Evolutionary conservation across 2,329 filamentous ascomycete genomes (phyloP).

Genomic region (Penicillium thymicola): DNA sequence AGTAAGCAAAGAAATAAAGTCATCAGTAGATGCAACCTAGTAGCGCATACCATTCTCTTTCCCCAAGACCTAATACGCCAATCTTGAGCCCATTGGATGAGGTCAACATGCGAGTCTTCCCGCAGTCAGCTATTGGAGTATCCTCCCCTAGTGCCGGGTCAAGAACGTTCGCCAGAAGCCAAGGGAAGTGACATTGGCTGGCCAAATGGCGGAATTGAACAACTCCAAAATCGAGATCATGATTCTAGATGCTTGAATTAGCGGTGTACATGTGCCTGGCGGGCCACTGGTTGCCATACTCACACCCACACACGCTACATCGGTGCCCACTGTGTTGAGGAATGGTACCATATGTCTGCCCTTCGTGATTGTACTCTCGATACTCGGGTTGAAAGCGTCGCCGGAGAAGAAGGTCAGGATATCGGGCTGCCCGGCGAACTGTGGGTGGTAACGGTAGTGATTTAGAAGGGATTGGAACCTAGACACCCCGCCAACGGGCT

Average conservation of each 20-base stretch:
- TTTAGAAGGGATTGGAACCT: conserved; percentile 77
- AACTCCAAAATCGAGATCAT: conserved; percentile 90
- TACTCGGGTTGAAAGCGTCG: conserved; percentile 86
- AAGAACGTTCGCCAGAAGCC: conserved; percentile 84
- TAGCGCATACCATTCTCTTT: conserved; percentile 67
- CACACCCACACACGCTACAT: conserved; percentile 79
- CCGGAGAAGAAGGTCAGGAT: conserved; percentile 82
- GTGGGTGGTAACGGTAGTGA: conserved; percentile 64
- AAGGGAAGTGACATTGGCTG: conserved; percentile 76
- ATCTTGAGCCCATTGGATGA: conserved; percentile 81
- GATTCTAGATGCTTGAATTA: conserved; percentile 58
- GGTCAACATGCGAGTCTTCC: conserved; percentile 72
- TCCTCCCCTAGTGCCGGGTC: conserved; percentile 76
- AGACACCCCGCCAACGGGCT: conserved; percentile 77
- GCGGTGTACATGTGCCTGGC: conserved; percentile 5
- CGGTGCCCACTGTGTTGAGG: conserved; percentile 72
- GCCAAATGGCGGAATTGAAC: conserved; percentile 72
- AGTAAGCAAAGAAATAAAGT: not conserved
- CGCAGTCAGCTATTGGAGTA: conserved; percentile 71
- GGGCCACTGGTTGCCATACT: conserved; percentile 33
- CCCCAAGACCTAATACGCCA: conserved; percentile 79
- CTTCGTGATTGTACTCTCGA: conserved; percentile 87
- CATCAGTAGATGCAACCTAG: not conserved
- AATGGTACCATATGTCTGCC: conserved; percentile 86
- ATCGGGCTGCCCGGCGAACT: conserved; percentile 61